Conservation (phyloP, 768 basidiomycete genomes). For the Pleurotus platypus region DNA sequence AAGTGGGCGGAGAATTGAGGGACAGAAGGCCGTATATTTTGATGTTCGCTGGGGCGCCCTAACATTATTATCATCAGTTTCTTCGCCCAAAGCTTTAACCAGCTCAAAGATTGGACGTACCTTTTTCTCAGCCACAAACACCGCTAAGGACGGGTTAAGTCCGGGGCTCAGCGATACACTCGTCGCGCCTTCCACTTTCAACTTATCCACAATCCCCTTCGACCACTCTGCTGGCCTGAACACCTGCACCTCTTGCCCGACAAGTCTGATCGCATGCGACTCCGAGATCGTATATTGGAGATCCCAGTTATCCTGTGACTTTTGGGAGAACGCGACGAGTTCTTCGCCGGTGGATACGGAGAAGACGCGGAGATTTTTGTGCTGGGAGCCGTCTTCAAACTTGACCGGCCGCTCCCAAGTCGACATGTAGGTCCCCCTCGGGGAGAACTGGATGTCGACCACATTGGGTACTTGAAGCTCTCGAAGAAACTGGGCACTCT, state of each 20-base stretch:
- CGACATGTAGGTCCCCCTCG: conserved; percentile 87
- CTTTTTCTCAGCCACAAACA: conserved; percentile 95
- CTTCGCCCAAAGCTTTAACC: no score
- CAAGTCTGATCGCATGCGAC: conserved; percentile 79
- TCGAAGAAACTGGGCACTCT: conserved; percentile 67
- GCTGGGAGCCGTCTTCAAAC: conserved; percentile 84
- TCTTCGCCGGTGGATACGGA: conserved; percentile 83
- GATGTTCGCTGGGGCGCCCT: conserved; percentile 88
- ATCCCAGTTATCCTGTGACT: conserved; percentile 89
- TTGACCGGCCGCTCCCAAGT: conserved; percentile 97
- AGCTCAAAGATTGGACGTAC: conserved; percentile 16
- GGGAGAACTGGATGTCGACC: conserved; percentile 88
- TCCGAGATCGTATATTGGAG: conserved; percentile 90
- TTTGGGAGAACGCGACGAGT: conserved; percentile 84
- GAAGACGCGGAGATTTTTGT: conserved; percentile 94
- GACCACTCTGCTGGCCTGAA: conserved; percentile 78
- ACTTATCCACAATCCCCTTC: conserved; percentile 76
- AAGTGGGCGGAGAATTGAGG: conserved; percentile 60
- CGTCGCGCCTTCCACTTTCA: conserved; percentile 81
- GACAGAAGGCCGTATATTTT: conserved; percentile 76
- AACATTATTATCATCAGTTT: background rate
- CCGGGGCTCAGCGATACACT: conserved; percentile 78
- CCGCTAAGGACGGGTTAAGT: conserved; percentile 81
- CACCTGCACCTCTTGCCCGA: conserved; percentile 79
- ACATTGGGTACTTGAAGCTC: conserved; percentile 74